Percentiles rank a stretch among this genome's conserved stretches.
phyloP scores from a whole-genome alignment of 768 basidiomycete genomes.

The Hygrocybe coccinea region DNA sequence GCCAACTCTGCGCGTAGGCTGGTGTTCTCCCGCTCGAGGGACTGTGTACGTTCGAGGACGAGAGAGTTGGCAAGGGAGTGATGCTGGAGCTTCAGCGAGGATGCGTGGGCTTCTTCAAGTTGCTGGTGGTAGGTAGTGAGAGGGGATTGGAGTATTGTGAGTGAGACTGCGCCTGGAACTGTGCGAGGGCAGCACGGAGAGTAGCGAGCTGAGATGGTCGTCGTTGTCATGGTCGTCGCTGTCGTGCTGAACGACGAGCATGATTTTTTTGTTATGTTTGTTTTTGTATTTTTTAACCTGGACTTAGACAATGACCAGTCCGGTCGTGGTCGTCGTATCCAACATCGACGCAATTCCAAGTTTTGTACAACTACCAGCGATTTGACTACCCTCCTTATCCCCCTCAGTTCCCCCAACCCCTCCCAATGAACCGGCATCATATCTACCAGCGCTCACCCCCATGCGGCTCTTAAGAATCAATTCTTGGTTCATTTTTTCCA shows the following conservation, averaged over 20 bases:
- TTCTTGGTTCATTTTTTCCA: no score
- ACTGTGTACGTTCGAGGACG: conserved; percentile 42
- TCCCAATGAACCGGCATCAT: conserved; percentile 59
- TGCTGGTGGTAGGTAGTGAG: conserved; percentile 40
- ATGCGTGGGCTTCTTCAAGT: conserved; percentile 49
- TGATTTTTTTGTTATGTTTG: background rate
- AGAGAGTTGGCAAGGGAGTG: conserved; percentile 51
- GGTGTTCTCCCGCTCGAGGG: conserved; percentile 57
- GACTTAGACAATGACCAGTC: no score
- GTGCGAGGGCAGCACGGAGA: conserved; percentile 41
- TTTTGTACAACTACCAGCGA: no score
- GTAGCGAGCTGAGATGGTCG: conserved; percentile 50
- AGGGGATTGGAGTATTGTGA: conserved; percentile 8
- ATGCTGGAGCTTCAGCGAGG: conserved; percentile 63
- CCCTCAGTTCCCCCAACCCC: conserved; percentile 32
- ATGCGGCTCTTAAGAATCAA: no score
- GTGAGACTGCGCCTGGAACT: conserved; percentile 42
- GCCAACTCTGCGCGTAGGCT: conserved; percentile 51
- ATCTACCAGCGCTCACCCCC: no score
- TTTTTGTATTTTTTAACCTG: background rate
- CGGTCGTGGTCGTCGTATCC: background rate
- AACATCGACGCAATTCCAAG: background rate
- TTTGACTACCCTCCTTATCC: conserved; percentile 23
- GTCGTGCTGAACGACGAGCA: background rate
- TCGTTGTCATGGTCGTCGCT: conserved; percentile 21